Evolutionary conservation across 2,329 filamentous ascomycete species (phyloP).

Genomic region (Cladobotryum protrusum): DNA sequence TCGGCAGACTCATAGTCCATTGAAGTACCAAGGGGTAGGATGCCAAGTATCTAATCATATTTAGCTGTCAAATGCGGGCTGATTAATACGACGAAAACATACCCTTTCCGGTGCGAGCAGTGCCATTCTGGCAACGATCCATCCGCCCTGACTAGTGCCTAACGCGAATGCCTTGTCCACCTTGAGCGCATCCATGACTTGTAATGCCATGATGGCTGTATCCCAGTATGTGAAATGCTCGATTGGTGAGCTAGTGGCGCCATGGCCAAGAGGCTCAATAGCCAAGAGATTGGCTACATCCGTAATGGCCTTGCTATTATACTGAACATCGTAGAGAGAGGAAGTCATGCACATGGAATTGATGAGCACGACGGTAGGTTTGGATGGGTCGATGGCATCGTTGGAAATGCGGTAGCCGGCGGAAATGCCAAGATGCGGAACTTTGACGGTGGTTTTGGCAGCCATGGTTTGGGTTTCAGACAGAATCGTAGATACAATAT

Average conservation of each 20-base stretch:
- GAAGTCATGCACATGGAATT: conserved; percentile 47
- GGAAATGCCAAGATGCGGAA: conserved; percentile 42
- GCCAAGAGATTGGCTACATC: conserved; percentile 42
- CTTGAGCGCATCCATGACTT: conserved; percentile 47
- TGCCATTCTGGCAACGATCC: conserved; percentile 45
- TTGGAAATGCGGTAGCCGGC: conserved; percentile 39
- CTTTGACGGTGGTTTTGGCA: conserved; percentile 36
- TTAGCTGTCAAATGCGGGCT: too few relatives aligned
- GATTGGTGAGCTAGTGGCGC: conserved; percentile 34
- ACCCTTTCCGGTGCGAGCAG: conserved; percentile 43
- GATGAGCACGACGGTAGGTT: conserved; percentile 46
- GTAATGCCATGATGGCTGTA: conserved; percentile 46
- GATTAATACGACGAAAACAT: conserved; percentile 13
- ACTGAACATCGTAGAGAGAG: conserved; percentile 40
- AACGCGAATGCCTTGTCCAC: conserved; percentile 43
- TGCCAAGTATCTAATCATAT: conserved; percentile 36
- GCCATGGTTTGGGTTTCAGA: conserved; percentile 22
- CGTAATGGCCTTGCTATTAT: conserved; percentile 33
- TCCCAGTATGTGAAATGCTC: conserved; percentile 53
- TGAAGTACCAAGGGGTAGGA: conserved; percentile 44
- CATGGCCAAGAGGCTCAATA: conserved; percentile 48
- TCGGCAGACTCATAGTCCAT: conserved; percentile 47
- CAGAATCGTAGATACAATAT: neutral
- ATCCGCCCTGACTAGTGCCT: conserved; percentile 48
- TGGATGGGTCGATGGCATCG: conserved; percentile 39